A percentile compares a stretch with the other conserved stretches of the same genome.
Conservation (phyloP, 441 rosid genomes). For the Aquilaria agallochum region DNA sequence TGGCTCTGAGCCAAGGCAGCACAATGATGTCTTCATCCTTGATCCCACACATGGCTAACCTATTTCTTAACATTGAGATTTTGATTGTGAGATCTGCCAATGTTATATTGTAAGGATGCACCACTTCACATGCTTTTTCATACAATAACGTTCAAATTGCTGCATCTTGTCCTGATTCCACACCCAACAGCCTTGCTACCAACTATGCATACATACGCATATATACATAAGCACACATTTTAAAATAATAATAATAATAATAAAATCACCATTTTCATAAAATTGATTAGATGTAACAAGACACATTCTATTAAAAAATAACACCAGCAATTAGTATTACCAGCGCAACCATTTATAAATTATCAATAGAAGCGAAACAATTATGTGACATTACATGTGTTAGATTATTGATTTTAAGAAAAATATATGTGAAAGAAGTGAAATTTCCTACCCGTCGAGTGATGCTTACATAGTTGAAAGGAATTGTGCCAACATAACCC, state of each 20-base stretch:
- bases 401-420: neutral
- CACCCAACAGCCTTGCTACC: conserved; percentile 56
- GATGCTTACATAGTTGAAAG: conserved; percentile 24
- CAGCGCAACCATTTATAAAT: too few relatives aligned
- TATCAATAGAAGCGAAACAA: too few relatives aligned
- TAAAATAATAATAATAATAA: neutral
- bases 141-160: conserved; percentile 44
- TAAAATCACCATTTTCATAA: too few relatives aligned
- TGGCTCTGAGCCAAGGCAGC: conserved; percentile 35
- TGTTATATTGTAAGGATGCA: conserved; percentile 40
- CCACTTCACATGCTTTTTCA: conserved; percentile 32
- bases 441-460: conserved; percentile 25
- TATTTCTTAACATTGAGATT: conserved; percentile 38
- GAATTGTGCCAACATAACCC: conserved; percentile 64
- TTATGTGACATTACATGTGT: neutral
- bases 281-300: too few relatives aligned
- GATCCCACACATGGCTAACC: conserved; percentile 37
- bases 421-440: neutral
- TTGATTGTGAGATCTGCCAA: conserved; percentile 35
- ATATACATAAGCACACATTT: too few relatives aligned
- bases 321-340: too few relatives aligned
- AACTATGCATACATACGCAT: conserved; percentile 26
- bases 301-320: too few relatives aligned
- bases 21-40: conserved; percentile 56
- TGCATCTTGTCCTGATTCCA: conserved; percentile 79